These are phyloP conservation scores for Leptographium flavum DNA, from an alignment of 2,329 filamentous ascomycete genomes.

Conservation along the genomic window DNA sequence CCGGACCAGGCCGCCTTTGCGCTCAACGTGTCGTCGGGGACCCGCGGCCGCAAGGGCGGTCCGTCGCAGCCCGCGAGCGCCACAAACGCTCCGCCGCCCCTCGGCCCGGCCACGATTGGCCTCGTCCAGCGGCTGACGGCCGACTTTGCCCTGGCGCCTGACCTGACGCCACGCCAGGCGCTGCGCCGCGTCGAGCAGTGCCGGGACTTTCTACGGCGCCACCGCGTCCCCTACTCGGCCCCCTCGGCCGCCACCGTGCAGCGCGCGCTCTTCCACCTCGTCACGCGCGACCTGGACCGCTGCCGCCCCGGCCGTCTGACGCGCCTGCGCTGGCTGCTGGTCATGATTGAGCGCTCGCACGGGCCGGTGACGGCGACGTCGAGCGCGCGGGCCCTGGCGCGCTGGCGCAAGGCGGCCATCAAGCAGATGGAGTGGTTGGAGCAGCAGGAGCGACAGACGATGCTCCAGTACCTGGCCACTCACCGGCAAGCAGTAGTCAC, in stretches of 20 bases:
- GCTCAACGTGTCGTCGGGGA: conserved; percentile 4
- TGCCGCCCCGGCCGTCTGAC: conserved; percentile 19
- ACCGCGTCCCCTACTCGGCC: conserved; percentile 1
- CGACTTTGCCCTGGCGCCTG: conserved; percentile 9
- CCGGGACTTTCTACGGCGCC: conserved; percentile 15
- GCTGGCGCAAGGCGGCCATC: conserved; percentile 13
- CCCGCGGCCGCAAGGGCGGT: neutral
- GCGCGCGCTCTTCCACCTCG: conserved; percentile 18
- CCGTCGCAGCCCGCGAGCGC: neutral
- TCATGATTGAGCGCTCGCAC: conserved; percentile 16
- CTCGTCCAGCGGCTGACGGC: conserved; percentile 12
- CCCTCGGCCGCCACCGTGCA: conserved; percentile 14
- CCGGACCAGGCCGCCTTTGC: conserved; percentile 4
- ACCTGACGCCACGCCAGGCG: conserved; percentile 13
- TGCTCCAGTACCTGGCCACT: no score
- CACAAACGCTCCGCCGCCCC: neutral
- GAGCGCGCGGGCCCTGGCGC: conserved; percentile 12
- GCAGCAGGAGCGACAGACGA: neutral
- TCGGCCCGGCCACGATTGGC: conserved; percentile 6
- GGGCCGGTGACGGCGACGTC: conserved; percentile 11
- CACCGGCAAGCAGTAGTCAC: no score
- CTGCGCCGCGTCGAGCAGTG: conserved; percentile 20
- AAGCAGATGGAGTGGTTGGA: no score
- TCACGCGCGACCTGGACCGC: conserved; percentile 22
- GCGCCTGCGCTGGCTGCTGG: conserved; percentile 22